phyloP scores from a whole-genome alignment of 768 basidiomycete genomes.

The Polyporus arcularius region DNA sequence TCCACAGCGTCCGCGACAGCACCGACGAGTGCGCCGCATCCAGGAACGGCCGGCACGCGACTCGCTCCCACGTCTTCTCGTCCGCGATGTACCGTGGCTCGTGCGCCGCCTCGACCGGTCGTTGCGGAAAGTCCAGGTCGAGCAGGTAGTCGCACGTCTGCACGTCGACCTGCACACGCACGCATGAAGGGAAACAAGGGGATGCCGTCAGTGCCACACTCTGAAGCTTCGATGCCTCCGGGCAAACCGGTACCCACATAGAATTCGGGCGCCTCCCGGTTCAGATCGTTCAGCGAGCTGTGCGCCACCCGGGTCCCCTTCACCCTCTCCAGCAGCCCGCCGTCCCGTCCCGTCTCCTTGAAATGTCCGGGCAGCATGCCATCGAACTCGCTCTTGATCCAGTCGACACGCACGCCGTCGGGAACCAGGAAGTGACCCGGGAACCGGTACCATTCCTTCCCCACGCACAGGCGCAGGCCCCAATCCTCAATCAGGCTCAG shows the following conservation, averaged over 20 bases:
- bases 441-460: constrained; percentile 97
- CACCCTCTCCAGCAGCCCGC: constrained; percentile 51
- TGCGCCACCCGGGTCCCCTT: constrained; percentile 65
- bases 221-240: constrained; percentile 4
- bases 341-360: constrained; percentile 35
- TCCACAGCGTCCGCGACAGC: constrained; percentile 77
- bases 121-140: constrained; percentile 83
- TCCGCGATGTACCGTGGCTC: constrained; percentile 85
- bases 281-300: constrained; percentile 81
- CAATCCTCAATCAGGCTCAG: constrained; percentile 68
- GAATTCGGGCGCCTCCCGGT: constrained; percentile 72
- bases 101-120: constrained; percentile 51
- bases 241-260: constrained; percentile 59
- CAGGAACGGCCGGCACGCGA: constrained; percentile 81
- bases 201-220: constrained; percentile 5
- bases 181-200: constrained; percentile 6
- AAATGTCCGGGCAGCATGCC: constrained; percentile 90
- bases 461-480: constrained; percentile 78
- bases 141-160: constrained; percentile 86
- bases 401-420: constrained; percentile 77
- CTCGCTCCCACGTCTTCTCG: constrained; percentile 72
- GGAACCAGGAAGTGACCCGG: constrained; percentile 90
- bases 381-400: constrained; percentile 89
- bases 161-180: constrained; percentile 58
- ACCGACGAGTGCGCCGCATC: constrained; percentile 74